A percentile compares a stretch with the other conserved stretches of the same genome.
These are phyloP conservation scores for Candida schatavii DNA, from an alignment of 805 yeast genomes.

Conservation along the genomic window DNA sequence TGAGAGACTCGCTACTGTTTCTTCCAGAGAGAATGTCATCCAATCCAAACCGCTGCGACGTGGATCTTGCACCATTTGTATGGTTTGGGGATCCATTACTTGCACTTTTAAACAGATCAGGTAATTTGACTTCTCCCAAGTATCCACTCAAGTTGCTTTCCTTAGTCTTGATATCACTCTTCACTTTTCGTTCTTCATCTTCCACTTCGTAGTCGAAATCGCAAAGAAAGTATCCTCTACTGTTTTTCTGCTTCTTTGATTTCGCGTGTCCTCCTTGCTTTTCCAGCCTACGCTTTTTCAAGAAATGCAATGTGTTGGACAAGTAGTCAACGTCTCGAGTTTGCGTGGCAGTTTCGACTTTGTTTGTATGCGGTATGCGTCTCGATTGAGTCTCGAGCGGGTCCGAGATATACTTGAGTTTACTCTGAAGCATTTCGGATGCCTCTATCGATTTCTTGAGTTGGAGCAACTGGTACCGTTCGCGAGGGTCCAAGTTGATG, in stretches of 20 bases:
- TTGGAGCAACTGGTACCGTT: conserved; percentile 40
- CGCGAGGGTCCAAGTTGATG: conserved; percentile 42
- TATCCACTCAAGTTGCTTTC: conserved; percentile 25
- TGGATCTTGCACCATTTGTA: not conserved
- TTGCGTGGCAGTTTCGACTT: conserved; percentile 42
- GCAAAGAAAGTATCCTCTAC: conserved; percentile 29
- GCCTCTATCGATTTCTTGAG: conserved; percentile 37
- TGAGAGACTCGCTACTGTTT: not conserved
- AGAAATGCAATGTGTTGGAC: conserved; percentile 25
- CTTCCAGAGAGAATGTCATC: conserved; percentile 3
- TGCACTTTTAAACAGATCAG: conserved; percentile 9
- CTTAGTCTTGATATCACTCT: conserved; percentile 6
- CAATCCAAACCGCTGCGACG: conserved; percentile 1
- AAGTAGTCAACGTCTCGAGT: conserved; percentile 33
- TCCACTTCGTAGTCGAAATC: conserved; percentile 34
- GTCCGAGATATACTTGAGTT: conserved; percentile 38
- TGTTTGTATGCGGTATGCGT: conserved; percentile 13
- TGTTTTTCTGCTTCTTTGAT: conserved; percentile 16
- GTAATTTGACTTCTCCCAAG: conserved; percentile 32
- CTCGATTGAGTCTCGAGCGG: conserved; percentile 33
- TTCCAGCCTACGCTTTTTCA: conserved; percentile 9
- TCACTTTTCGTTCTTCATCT: conserved; percentile 11
- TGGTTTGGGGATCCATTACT: not conserved
- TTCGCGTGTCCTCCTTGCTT: conserved; percentile 6
- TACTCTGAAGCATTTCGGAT: conserved; percentile 28